phyloP scores from a whole-genome alignment of 2,329 filamentous ascomycete genomes.

The Aurifilum marmelostoma region DNA sequence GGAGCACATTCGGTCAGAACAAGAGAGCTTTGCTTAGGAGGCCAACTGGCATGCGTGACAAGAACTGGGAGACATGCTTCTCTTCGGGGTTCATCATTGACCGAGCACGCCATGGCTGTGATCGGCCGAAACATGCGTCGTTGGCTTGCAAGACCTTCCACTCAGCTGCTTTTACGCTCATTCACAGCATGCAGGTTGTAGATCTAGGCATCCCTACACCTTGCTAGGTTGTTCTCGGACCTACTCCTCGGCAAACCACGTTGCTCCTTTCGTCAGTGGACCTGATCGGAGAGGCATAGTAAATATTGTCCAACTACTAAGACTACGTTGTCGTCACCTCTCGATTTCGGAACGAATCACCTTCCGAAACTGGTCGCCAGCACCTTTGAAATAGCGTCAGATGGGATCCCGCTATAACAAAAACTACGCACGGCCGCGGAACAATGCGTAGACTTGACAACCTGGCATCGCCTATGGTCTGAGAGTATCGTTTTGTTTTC shows the following conservation, averaged over 20 bases:
- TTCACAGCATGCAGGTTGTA: not conserved
- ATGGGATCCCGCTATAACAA: not conserved
- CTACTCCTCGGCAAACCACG: not conserved
- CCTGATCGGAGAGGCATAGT: not conserved
- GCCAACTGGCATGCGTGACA: not conserved
- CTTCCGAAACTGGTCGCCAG: not conserved
- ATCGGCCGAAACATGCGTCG: conserved; percentile 22
- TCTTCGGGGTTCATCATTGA: not conserved
- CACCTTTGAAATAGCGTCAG: not conserved
- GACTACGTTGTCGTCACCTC: not conserved
- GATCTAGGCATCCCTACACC: conserved; percentile 4
- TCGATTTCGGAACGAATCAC: not conserved
- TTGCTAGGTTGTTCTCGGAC: not conserved
- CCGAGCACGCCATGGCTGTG: conserved; percentile 12
- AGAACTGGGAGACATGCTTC: not conserved
- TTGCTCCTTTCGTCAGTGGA: not conserved
- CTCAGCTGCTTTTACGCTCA: not conserved
- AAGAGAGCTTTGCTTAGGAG: not conserved
- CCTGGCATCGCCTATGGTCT: not conserved
- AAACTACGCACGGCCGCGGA: conserved; percentile 15
- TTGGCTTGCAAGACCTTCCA: not conserved
- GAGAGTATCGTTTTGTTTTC: not conserved
- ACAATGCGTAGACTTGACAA: not conserved
- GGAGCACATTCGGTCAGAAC: not conserved
- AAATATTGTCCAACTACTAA: not conserved